phyloP scores from a whole-genome alignment of 805 yeast genomes.

The Wickerhamiella alocasiicola region DNA sequence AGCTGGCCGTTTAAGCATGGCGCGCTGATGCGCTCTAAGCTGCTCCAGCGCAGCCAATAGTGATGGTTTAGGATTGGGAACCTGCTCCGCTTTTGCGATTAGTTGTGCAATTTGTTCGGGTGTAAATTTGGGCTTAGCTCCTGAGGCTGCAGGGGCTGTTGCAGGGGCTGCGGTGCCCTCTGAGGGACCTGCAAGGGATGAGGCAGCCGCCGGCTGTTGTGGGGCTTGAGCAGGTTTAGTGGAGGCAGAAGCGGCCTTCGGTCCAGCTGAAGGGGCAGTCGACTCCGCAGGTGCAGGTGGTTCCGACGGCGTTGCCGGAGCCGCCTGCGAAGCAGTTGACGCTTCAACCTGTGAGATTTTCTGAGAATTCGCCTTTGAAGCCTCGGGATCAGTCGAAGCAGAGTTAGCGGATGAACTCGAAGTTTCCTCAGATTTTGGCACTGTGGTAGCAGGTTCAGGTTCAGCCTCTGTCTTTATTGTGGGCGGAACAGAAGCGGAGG shows the following conservation, averaged over 20 bases:
- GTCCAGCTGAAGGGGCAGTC: constrained; percentile 7
- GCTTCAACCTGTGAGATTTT: not conserved
- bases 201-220: constrained; percentile 10
- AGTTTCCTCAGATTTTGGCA: constrained; percentile 12
- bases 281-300: constrained; percentile 12
- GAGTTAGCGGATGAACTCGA: not conserved
- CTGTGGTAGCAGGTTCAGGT: not conserved
- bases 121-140: constrained; percentile 20
- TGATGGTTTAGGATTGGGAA: constrained; percentile 27
- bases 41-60: constrained; percentile 27
- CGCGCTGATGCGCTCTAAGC: constrained; percentile 25
- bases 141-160: constrained; percentile 11
- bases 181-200: too few species aligned
- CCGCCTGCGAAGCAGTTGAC: not conserved
- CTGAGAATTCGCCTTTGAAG: not conserved
- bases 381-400: not conserved
- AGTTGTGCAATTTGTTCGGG: constrained; percentile 27
- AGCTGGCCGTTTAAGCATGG: constrained; percentile 18
- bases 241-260: not conserved
- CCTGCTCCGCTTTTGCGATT: constrained; percentile 28
- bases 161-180: constrained; percentile 11
- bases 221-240: constrained; percentile 12
- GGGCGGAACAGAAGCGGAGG: not conserved
- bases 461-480: constrained; percentile 3
- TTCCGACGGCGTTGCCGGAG: constrained; percentile 1